Base-by-base conservation (phyloP, 1,284 basidiomycete species). In the Ceratobasidium sp. region DNA sequence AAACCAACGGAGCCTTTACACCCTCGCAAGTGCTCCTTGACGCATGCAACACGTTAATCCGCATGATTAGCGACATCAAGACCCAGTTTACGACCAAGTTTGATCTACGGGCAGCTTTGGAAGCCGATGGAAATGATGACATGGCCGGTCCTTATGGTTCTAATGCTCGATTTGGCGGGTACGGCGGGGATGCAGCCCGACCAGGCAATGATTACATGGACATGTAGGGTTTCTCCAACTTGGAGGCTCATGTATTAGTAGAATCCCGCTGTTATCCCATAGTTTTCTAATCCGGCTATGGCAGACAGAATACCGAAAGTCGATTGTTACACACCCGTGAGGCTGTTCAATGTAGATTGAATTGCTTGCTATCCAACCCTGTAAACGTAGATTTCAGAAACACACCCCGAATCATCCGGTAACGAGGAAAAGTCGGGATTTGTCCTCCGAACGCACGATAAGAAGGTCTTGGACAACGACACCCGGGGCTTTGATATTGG, bases 1-100 rank as follows among this genome's bases (percentile, higher is more conserved):
- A 98, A 80, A 98, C 95, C 0, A 94, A 98, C 79, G 95, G 95
- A 27, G 84, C 86, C 0, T 78, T 90, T 55, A 92, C 95, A 22
- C 95, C 96, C 0, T 86, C 92, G 71, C 89, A 88, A 52, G 88
- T 90, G 20, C 86, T 99, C 43, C 92, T 96, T 77, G 84, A 89
- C 71, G 94, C 94, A 0, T 94, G 93, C 77, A 87, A 85, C 58
- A 87, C 89, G 73, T 85, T 98, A 70, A 94, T 98, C 71, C 86
- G 86, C 1, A 90, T 88, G 45, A 83, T 96, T 69, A 82, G 78
- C 47, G 73, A 75, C 17, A 73, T 85, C 67, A 81, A 82, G 75
- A 74, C 77, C 55, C 76, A 79, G 52, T 84, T 83, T 76, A 72
- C 77, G 47, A 78, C 81, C 29, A 82, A 84, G 75, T 80, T 82